Base-by-base conservation (phyloP, 805 yeast species). In the Teunomyces barrocoloradensis region DNA sequence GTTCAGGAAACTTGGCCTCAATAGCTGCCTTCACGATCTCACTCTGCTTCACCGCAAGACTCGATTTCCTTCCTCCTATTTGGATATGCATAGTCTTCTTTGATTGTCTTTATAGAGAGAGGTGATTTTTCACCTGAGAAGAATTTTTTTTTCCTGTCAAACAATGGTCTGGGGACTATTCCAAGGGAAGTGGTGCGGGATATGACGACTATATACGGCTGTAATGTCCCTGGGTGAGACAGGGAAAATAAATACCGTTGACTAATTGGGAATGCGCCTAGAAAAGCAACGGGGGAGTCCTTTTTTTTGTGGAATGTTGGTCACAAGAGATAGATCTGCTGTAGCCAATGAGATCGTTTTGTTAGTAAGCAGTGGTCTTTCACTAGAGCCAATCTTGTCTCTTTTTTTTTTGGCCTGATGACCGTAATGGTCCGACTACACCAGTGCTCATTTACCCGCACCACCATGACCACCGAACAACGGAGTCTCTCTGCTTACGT, bases 11-110 rank as follows among this genome's bases (percentile, higher is more conserved):
- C 17, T 72, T 71, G 23, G 68, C 63, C 53, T 79, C 77, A 48
- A 94, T 85, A 39, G 71, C 56, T 12, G 68, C 75, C 51, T 83
- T 85, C 33, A 92, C 89, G 41, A 80, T 79, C 59, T 87, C 85
- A 36, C 89, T 80, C 75, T 94, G 99, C 4, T 80, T 79, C 12
- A 94, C 89, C 0, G 99, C 99, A 53, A 94, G 74, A 56, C 80
- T 76, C 15, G 96, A 89, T 65, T 85, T 85, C 65, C 99, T 81
- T 21, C 98, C 96, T 30, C 98, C 99, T 25, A 94, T 85, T 47
- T 71, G 73, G 38, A 69, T 59, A 50, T 64, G 69, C 48, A 60
- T 64, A 48, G 11, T 25, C 10, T 25, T 25, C 1, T 25, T 6
- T 25, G 27, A 25, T 25, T 25, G 11, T 25, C 27, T 25, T 25